phyloP scores from a whole-genome alignment of 352 stramenopile genomes.

The Phytophthora boehmeriae region DNA sequence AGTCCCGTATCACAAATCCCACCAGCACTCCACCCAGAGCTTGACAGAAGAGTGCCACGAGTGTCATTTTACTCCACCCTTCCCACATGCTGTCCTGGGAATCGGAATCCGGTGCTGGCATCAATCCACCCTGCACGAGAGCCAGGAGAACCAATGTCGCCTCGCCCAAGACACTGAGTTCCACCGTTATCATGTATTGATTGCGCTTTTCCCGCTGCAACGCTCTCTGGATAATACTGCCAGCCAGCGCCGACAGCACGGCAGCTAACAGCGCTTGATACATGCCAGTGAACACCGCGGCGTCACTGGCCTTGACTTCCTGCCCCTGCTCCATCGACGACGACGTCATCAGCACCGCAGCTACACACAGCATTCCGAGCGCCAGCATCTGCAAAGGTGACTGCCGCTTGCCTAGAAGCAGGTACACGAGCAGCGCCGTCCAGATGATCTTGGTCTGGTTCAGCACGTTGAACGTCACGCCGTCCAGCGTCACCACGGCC shows the following conservation, averaged over 20 bases:
- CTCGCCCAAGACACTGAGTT: constrained; percentile 75
- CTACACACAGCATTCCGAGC: constrained; percentile 68
- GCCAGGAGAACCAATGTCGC: constrained; percentile 63
- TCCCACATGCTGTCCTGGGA: constrained; percentile 55
- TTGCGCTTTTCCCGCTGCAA: constrained; percentile 76
- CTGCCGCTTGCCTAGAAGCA: constrained; percentile 75
- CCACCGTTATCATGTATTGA: constrained; percentile 83
- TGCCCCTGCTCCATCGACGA: constrained; percentile 9
- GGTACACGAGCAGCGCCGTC: constrained; percentile 82
- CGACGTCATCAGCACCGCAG: constrained; percentile 80
- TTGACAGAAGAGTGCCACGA: constrained; percentile 75
- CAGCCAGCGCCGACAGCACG: constrained; percentile 73
- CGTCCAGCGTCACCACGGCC: constrained; percentile 76
- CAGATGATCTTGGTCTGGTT: constrained; percentile 92
- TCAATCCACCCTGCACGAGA: constrained; percentile 30
- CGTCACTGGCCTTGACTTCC: constrained; percentile 33
- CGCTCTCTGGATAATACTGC: constrained; percentile 78
- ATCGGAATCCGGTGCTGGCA: constrained; percentile 22
- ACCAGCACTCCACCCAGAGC: constrained; percentile 74
- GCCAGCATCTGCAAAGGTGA: constrained; percentile 72
- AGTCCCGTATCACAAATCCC: constrained; percentile 87
- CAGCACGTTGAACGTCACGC: constrained; percentile 85
- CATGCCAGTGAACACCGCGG: constrained; percentile 65
- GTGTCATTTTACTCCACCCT: constrained; percentile 71
- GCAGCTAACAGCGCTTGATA: constrained; percentile 76